Evolutionary conservation across 345 rosid species (phyloP), one percentile per base, ranked within the genome.

Genomic region (Citrus sinensis): DNA sequence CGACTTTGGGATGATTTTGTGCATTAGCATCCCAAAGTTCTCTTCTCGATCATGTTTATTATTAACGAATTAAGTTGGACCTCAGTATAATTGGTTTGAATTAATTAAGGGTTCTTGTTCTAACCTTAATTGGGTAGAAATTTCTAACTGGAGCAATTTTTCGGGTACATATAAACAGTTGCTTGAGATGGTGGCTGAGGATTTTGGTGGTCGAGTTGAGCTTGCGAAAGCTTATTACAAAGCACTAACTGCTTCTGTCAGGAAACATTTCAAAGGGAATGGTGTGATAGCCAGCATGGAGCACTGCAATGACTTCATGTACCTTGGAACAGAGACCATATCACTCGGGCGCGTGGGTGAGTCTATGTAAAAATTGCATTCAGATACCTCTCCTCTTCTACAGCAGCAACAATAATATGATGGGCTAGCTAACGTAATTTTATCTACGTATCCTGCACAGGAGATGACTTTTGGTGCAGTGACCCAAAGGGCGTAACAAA

Each of bases 231-330:
- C 89, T 51, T 89, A 89, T 73, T 89, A 17, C 78, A 88, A 88
- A 79, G 91, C 91, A 8, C n/a, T 89, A 25, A 83, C 89, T 5
- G 87, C 77, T 17, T 89, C 92, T 0, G 87, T 89, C 20, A 82
- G 76, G 74, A 88, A 88, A 81, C 89, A 89, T 75, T 89, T 89
- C 83, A 78, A 83, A 19, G 91, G 91, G n/a, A 88, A 88, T 74
- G 90, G 90, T 2, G 91, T 88, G 42, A 89, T 89, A 20, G 93
- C 93, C 1, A 89, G 91, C 71, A 89, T 89, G 93, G 91, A 88
- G 79, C 91, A 88, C 69, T 88, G 87, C 80, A 89, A 88, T 76
- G 93, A 88, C 72, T 88, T 89, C 87, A 87, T 86, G 89, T 86
- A 85, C 80, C 93, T 89, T 1, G 93, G 93, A 7, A 89, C 93